Conservation (phyloP, 2,329 filamentous ascomycete species). For the Cordyceps cicadae region DNA sequence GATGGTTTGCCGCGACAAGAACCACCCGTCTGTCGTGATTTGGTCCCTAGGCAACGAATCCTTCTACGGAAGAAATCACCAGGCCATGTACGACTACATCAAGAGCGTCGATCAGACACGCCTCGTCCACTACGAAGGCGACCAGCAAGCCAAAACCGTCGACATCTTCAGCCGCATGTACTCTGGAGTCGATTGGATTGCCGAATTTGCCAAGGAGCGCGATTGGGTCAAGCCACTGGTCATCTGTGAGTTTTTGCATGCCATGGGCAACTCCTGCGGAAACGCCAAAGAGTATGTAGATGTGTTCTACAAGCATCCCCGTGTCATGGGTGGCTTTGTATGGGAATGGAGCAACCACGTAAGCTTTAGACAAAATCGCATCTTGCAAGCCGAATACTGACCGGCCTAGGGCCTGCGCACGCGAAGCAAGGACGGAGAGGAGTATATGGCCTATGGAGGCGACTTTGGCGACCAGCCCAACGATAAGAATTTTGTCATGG, state of each 20-base stretch:
- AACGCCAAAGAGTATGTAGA: conserved; percentile 59
- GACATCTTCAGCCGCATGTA: conserved; percentile 64
- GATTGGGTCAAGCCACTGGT: conserved; percentile 49
- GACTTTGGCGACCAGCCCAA: conserved; percentile 55
- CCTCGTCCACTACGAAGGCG: conserved; percentile 59
- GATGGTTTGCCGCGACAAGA: conserved; percentile 50
- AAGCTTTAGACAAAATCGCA: conserved; percentile 6
- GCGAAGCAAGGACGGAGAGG: conserved; percentile 32
- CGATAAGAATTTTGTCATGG: conserved; percentile 51
- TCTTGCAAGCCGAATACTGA: background rate
- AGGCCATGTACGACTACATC: conserved; percentile 58
- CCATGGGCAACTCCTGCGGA: conserved; percentile 67
- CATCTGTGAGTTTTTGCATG: conserved; percentile 47
- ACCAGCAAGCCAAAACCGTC: conserved; percentile 46
- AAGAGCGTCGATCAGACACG: conserved; percentile 48
- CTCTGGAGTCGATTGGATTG: conserved; percentile 38
- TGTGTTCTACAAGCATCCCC: conserved; percentile 46
- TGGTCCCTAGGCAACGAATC: conserved; percentile 68
- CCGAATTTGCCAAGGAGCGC: conserved; percentile 30
- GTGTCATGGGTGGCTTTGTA: conserved; percentile 53
- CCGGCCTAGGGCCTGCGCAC: conserved; percentile 32
- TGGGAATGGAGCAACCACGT: conserved; percentile 59
- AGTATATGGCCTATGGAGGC: conserved; percentile 51
- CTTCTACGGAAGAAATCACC: conserved; percentile 61
- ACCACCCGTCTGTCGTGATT: conserved; percentile 58